Evolutionary conservation across 306 rosid species (phyloP).

Genomic region (Abrus precatorius): DNA sequence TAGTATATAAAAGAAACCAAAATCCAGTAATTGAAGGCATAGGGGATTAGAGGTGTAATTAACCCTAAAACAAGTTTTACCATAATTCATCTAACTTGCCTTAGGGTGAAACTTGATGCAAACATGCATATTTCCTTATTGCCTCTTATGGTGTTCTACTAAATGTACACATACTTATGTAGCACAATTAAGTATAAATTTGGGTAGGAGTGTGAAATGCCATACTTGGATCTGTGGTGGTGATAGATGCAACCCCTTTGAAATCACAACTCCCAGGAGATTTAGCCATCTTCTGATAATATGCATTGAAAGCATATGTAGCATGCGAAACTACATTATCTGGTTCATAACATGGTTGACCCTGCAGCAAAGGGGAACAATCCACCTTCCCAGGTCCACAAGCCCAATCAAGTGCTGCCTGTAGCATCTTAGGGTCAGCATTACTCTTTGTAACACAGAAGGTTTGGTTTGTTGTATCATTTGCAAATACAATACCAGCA

Average conservation of each 20-base stretch:
- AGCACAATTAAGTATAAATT: conserved; percentile 4
- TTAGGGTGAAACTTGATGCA: background rate
- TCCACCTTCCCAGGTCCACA: conserved; percentile 98
- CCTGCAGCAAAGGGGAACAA: conserved; percentile 85
- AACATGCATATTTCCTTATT: conserved; percentile 21
- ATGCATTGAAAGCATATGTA: conserved; percentile 89
- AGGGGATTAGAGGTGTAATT: background rate
- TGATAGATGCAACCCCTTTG: conserved; percentile 87
- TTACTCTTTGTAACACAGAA: conserved; percentile 85
- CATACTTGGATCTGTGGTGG: conserved; percentile 92
- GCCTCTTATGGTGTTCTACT: conserved; percentile 10
- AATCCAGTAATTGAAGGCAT: background rate
- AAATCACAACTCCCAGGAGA: conserved; percentile 90
- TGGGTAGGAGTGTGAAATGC: conserved; percentile 18
- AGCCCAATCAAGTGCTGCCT: conserved; percentile 97
- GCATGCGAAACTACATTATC: conserved; percentile 79
- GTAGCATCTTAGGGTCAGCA: conserved; percentile 82
- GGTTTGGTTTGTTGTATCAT: conserved; percentile 91
- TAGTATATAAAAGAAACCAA: background rate
- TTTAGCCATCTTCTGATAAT: conserved; percentile 85
- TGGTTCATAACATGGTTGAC: conserved; percentile 83
- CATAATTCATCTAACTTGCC: conserved; percentile 6
- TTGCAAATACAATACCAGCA: conserved; percentile 82
- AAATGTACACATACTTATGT: conserved; percentile 5
- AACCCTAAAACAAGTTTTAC: conserved; percentile 5